These are phyloP conservation scores for Rutstroemia sp. DNA, from an alignment of 2,329 filamentous ascomycete species.

Conservation along the genomic window DNA sequence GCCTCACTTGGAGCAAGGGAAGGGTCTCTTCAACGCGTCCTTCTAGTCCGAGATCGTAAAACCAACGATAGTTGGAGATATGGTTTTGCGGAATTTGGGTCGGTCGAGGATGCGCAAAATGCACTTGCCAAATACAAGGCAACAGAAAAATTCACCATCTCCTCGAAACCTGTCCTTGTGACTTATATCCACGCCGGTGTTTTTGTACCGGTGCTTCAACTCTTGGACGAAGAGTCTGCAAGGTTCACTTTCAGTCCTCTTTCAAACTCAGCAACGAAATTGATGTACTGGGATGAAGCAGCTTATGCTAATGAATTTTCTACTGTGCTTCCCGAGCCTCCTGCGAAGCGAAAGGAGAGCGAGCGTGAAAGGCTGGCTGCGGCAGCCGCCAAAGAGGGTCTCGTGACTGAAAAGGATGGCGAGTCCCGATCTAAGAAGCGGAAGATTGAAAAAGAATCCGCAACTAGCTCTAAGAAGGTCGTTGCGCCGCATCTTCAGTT, in stretches of 20 bases:
- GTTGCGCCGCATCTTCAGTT: slow-evolving; percentile 61
- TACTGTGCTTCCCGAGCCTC: slow-evolving; percentile 40
- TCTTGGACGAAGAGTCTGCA: slow-evolving; percentile 45
- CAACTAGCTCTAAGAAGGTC: slow-evolving; percentile 31
- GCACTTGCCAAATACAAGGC: slow-evolving; percentile 66
- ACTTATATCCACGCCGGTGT: slow-evolving; percentile 79
- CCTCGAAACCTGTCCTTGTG: slow-evolving; percentile 61
- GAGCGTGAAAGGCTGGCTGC: slow-evolving; percentile 31
- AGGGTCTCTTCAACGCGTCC: slow-evolving; percentile 67
- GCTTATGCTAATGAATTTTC: slow-evolving; percentile 61
- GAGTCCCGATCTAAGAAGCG: slow-evolving; percentile 42
- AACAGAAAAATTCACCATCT: slow-evolving; percentile 70
- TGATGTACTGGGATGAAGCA: slow-evolving; percentile 71
- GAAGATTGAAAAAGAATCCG: slow-evolving; percentile 42
- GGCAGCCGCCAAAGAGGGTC: slow-evolving; percentile 31
- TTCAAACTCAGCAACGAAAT: slow-evolving; percentile 57
- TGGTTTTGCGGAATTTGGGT: slow-evolving; percentile 78
- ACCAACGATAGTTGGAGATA: slow-evolving; percentile 71
- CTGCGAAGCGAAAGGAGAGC: slow-evolving; percentile 21
- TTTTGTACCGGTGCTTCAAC: slow-evolving; percentile 66
- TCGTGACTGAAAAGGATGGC: slow-evolving; percentile 26
- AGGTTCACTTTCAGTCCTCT: slow-evolving; percentile 63
- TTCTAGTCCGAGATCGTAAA: slow-evolving; percentile 66
- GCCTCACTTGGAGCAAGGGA: slow-evolving; percentile 55
- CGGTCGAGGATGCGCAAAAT: slow-evolving; percentile 65